Evolutionary conservation across 2,329 filamentous ascomycete species (phyloP), one percentile per base, ranked within the genome.

Genomic region (Leptographium lundbergii): DNA sequence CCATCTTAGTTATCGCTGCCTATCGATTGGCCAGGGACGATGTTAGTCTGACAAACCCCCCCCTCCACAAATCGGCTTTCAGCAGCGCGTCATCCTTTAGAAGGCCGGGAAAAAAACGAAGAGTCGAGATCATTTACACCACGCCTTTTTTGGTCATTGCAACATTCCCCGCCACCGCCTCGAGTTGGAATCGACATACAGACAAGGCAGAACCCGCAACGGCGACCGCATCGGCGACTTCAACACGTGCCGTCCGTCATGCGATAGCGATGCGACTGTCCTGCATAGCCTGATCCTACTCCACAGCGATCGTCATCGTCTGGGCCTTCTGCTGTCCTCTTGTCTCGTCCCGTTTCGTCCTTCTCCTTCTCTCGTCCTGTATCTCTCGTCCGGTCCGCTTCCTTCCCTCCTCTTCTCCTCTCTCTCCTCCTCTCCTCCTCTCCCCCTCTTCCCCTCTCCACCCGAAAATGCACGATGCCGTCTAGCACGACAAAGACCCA

Each of bases 401-500:
- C 32, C 9, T 10, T 9, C 10, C 10, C 32, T 10, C 10, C 32
- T 34, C 32, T 29, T 29, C 27, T 29, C 27, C 27, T 29, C 7
- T 7, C 7, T 29, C 27, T 29, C 27, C 27, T 29, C 27, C 7
- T 7, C 56, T 54, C 32, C 17, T 25, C 17, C 34, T 45, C 53
- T 1, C 10, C 11, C n/a, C 14, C 25, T 34, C n/a, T 25, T 4
- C 3, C 54, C 13, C 34, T 25, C 4, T 25, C 17, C 34, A n/a
- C n/a, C n/a, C n/a, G 22, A 61, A 56, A 34, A 64, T 64, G 63
- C 62, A 56, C 65, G 62, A 72, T 72, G 70, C 64, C 68, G 61
- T 67, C 67, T 67, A 70, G 68, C 62, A 63, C 66, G 45, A 63
- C 68, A 47, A 67, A 66, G 64, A 68, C 68, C 67, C 69, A 64